These are phyloP conservation scores for Xylariaceae sp. DNA, from an alignment of 2,329 filamentous ascomycete species.

Conservation along the genomic window DNA sequence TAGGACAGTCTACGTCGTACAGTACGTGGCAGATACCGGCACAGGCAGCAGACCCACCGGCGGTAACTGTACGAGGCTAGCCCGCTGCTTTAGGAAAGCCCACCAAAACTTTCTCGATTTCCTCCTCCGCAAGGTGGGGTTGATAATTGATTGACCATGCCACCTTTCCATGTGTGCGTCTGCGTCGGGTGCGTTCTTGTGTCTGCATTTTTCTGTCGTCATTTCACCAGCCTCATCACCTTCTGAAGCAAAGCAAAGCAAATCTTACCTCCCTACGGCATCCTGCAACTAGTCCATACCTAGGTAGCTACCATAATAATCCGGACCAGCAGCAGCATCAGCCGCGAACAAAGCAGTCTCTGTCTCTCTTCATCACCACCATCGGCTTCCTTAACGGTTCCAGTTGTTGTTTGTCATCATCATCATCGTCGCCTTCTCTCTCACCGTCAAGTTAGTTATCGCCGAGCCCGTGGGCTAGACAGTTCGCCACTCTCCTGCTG, in stretches of 20 bases:
- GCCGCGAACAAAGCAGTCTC: not conserved
- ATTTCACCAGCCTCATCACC: slow-evolving; percentile 9
- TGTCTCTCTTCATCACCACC: not conserved
- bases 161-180: slow-evolving; percentile 11
- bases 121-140: slow-evolving; percentile 14
- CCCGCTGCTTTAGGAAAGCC: slow-evolving; percentile 17
- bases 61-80: not conserved
- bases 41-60: not conserved
- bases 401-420: not conserved
- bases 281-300: too few relatives aligned
- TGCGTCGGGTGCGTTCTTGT: slow-evolving; percentile 6
- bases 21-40: not conserved
- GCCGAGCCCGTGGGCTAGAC: not conserved
- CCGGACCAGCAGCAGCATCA: not conserved
- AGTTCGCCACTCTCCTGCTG: slow-evolving; percentile 9
- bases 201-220: slow-evolving; percentile 11
- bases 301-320: not conserved
- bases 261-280: too few relatives aligned
- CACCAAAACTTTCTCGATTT: slow-evolving; percentile 15
- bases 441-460: not conserved
- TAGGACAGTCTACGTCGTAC: too few relatives aligned
- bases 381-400: not conserved
- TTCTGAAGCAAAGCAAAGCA: not conserved
- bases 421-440: not conserved
- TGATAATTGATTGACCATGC: slow-evolving; percentile 14